These are phyloP conservation scores for Saposhnikovia divaricata DNA, from an alignment of 129 eudicot genomes.

Conservation along the genomic window DNA sequence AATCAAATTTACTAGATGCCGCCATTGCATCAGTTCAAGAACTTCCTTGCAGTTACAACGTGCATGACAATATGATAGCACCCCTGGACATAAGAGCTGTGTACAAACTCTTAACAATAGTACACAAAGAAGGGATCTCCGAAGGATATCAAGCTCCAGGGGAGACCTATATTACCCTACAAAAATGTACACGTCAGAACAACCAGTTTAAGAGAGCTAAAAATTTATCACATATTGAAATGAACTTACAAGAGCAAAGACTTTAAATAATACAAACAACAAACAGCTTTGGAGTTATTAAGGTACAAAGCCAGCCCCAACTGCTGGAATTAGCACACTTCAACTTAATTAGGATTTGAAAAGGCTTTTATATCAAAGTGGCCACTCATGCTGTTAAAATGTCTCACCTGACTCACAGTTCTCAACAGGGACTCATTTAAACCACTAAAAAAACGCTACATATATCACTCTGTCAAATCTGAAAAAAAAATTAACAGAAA, in stretches of 20 bases:
- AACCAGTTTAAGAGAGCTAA: background rate
- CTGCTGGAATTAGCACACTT: background rate
- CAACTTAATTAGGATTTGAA: background rate
- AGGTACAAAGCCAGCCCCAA: background rate
- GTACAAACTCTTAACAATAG: conserved; percentile 14
- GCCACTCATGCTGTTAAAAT: too few relatives aligned
- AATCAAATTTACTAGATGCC: conserved; percentile 73
- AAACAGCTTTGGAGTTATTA: background rate
- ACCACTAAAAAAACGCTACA: too few relatives aligned
- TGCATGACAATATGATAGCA: conserved; percentile 56
- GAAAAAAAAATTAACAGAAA: too few relatives aligned
- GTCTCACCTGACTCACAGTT: too few relatives aligned
- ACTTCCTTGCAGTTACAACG: conserved; percentile 32
- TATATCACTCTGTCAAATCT: too few relatives aligned
- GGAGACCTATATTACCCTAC: background rate
- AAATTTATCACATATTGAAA: background rate
- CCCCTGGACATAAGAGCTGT: conserved; percentile 37
- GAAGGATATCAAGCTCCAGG: conserved; percentile 8
- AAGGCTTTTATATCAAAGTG: too few relatives aligned
- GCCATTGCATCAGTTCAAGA: conserved; percentile 55
- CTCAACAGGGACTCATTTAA: too few relatives aligned
- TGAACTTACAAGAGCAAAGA: background rate
- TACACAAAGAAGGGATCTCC: conserved; percentile 25
- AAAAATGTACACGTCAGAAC: background rate
- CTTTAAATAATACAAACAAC: background rate